Percentiles rank a stretch among this genome's conserved stretches.
Conservation (phyloP, 345 rosid species). For the Populus euphratica region DNA sequence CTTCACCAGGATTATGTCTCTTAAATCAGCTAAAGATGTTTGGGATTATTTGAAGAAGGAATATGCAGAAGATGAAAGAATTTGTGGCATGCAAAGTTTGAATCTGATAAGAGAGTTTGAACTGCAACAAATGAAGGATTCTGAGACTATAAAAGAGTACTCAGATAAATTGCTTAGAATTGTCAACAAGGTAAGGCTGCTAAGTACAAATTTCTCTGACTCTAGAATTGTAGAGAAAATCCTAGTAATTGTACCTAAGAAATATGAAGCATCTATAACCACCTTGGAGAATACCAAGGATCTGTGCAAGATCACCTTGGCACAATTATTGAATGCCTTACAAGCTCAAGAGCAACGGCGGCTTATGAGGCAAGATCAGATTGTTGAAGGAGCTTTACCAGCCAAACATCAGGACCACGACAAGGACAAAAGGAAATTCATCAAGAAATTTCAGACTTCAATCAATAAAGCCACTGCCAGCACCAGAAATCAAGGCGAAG, state of each 20-base stretch:
- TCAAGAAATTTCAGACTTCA: background rate
- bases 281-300: background rate
- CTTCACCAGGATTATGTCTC: background rate
- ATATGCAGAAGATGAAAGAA: background rate
- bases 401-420: background rate
- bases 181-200: background rate
- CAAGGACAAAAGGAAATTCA: background rate
- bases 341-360: background rate
- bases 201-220: too few species aligned
- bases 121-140: background rate
- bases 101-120: background rate
- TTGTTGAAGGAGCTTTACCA: background rate
- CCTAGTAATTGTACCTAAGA: background rate
- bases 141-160: background rate
- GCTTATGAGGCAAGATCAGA: background rate
- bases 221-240: too few species aligned
- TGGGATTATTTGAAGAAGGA: background rate
- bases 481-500: too few species aligned
- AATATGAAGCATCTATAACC: background rate
- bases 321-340: background rate
- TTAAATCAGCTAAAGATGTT: background rate
- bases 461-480: background rate
- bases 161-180: background rate
- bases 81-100: background rate
- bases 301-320: background rate